These are phyloP conservation scores for Claviceps quebecensis DNA, from an alignment of 2,329 filamentous ascomycete species.

Conservation along the genomic window DNA sequence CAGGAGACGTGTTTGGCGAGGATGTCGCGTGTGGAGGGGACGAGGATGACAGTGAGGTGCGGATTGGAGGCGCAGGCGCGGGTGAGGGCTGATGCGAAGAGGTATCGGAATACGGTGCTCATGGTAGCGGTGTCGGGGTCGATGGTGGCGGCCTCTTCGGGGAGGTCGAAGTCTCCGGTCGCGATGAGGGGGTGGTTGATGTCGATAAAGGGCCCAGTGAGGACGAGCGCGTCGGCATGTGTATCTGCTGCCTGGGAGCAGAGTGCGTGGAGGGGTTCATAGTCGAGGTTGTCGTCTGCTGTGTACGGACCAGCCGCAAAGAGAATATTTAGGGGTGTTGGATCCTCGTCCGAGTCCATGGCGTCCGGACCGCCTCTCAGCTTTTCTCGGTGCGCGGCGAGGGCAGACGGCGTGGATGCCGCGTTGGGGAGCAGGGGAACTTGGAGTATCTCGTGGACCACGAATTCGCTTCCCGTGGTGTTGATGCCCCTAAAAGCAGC, in stretches of 20 bases:
- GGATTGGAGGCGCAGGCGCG: conserved; percentile 58
- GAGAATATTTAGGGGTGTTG: conserved; percentile 60
- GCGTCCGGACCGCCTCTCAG: conserved; percentile 50
- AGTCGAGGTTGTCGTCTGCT: conserved; percentile 81
- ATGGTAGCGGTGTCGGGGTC: conserved; percentile 71
- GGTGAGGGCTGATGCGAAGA: conserved; percentile 61
- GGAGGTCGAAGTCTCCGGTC: conserved; percentile 63
- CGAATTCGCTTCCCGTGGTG: conserved; percentile 69
- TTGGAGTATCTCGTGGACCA: conserved; percentile 61
- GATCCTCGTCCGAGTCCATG: conserved; percentile 37
- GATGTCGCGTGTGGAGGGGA: conserved; percentile 71
- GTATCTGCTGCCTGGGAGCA: conserved; percentile 63
- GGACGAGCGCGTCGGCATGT: conserved; percentile 63
- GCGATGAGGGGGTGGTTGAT: conserved; percentile 80
- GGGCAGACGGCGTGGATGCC: conserved; percentile 49
- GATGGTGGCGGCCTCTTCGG: conserved; percentile 47
- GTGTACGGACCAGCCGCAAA: conserved; percentile 83
- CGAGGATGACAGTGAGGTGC: conserved; percentile 63
- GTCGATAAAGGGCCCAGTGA: conserved; percentile 83
- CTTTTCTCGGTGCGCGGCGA: conserved; percentile 56
- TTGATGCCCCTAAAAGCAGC: conserved; percentile 81
- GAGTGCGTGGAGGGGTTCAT: conserved; percentile 70
- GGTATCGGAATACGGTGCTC: conserved; percentile 66
- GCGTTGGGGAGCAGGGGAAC: conserved; percentile 62
- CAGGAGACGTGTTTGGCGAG: conserved; percentile 76